Conservation (phyloP, 257 asterid genomes). For the Solanum sitiens region DNA sequence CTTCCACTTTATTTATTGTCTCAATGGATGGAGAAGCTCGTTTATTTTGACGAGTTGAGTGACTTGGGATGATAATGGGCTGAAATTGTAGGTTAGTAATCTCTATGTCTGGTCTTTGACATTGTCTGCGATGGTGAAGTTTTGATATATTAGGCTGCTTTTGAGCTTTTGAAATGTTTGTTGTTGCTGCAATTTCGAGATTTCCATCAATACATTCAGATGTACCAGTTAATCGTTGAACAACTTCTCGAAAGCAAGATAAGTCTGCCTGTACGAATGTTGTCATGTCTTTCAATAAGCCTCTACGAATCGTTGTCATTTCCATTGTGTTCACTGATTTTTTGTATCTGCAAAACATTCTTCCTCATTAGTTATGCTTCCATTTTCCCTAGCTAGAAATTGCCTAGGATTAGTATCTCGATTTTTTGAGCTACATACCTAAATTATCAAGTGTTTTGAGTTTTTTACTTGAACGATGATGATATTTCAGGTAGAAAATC, state of each 20-base stretch:
- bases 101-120: slow-evolving; percentile 11
- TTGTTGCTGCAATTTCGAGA: slow-evolving; percentile 4
- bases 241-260: slow-evolving; percentile 23
- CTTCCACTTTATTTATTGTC: slow-evolving; percentile 6
- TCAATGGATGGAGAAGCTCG: slow-evolving; percentile 5
- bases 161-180: not conserved
- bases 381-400: not conserved
- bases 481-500: not conserved
- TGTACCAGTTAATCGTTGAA: slow-evolving; percentile 33
- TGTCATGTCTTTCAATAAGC: not conserved
- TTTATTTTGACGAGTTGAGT: slow-evolving; percentile 1
- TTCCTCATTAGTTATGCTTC: not conserved
- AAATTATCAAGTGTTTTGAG: not conserved
- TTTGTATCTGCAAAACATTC: not conserved
- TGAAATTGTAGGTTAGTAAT: slow-evolving; percentile 5
- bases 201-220: not conserved
- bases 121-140: slow-evolving; percentile 6
- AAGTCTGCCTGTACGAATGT: slow-evolving; percentile 23
- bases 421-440: not conserved
- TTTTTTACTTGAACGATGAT: not conserved
- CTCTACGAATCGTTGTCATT: not conserved
- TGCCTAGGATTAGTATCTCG: not conserved
- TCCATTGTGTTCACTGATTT: not conserved
- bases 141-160: not conserved
- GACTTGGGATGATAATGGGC: not conserved